phyloP scores from a whole-genome alignment of 345 rosid species.

The Euphorbia tirucalli region DNA sequence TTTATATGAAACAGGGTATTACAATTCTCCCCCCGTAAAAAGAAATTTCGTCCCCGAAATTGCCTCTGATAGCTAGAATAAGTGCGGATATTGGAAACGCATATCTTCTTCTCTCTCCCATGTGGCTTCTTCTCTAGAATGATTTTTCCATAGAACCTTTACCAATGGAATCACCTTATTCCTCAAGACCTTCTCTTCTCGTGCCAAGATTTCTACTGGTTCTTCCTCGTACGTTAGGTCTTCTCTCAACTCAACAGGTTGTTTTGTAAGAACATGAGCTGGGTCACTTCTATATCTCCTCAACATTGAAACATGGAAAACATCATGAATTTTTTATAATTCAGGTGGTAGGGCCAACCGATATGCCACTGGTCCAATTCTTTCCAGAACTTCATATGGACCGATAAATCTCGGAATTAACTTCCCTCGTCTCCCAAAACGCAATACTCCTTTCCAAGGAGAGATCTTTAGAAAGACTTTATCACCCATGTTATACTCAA shows the following conservation, averaged over 20 bases:
- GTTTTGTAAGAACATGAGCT: not conserved
- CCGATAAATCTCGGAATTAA: not conserved
- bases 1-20: no score
- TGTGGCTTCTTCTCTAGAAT: not conserved
- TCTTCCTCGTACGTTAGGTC: not conserved
- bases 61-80: no score
- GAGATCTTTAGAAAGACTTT: not conserved
- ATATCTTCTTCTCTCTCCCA: not conserved
- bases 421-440: not conserved
- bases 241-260: not conserved
- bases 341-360: not conserved
- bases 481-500: not conserved
- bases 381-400: not conserved
- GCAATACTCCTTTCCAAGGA: not conserved
- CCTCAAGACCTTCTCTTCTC: not conserved
- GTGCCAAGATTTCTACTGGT: not conserved
- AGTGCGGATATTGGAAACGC: no score
- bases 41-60: no score
- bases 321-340: not conserved
- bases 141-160: not conserved
- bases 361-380: not conserved
- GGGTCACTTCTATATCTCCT: not conserved
- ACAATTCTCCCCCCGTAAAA: no score
- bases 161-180: no score
- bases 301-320: not conserved